Base-by-base conservation (phyloP, 148 eudicot genomes). In the Chenopodium quinoa region DNA sequence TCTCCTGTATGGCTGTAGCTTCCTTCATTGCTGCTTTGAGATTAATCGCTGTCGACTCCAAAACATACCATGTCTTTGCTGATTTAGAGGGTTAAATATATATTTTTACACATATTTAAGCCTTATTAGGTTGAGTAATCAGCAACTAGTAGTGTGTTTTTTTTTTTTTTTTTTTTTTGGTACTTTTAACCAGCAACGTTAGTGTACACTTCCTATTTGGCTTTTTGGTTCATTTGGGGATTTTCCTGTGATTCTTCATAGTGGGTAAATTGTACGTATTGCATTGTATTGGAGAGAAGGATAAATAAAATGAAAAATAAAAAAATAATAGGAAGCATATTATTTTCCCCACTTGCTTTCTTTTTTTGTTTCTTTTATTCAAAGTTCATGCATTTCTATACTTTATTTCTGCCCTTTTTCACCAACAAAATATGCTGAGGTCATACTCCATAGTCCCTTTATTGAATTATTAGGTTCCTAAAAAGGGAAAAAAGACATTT, bases 21-120 rank as follows among this genome's bases (percentile, higher is more conserved):
- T 90, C 99, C 22, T 86, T 89, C 31, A 75, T 93, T 68, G 86
- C 99, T 56, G 94, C 99, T 70, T 7, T 92, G 71, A 94, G 99
- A 83, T 91, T 94, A 12, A 94, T 97, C 47, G 86, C 86, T 27
- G 88, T 83, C 2, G 94, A 97, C 82, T 90, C 93, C 3, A 92
- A 88, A 74, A 84, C 86, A 3, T 97, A 94, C 73, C 85, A 87
- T 77, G 63, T 94, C 73, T 97, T 94, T 82, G 97, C 99, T 19
- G 95, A 96, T 87, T 52, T 92, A 73, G 84, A 70, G 13, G 25
- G 52, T 67, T 67, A 46, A 47, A 11, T n/a, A 48, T 46, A 3
- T 23, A 11, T 2, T 47, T 67, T 2, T 23, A 25, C 20, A 16
- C 13, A 50, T 74, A 50, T 46, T 8, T 4, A 74, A 50, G 77